Base-by-base conservation (phyloP, 2,329 filamentous ascomycete species). In the Plenodomus lindquistii region DNA sequence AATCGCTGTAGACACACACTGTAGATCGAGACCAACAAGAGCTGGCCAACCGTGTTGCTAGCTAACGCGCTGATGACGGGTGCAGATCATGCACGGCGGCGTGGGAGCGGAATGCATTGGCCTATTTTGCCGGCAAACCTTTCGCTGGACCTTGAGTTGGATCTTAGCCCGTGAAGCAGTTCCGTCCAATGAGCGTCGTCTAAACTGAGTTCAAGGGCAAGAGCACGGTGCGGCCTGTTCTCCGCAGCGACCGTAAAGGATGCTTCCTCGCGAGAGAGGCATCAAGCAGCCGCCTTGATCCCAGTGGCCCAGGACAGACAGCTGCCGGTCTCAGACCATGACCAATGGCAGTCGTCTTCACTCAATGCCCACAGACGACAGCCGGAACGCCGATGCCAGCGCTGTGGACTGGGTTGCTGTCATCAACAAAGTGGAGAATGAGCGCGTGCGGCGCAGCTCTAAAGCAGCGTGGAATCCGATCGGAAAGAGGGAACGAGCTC, bases 181-280 rank as follows among this genome's bases (percentile, higher is more conserved):
- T 48, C 51, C 56, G 51, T 37, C 68, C 66, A 71, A 71, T 71
- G 57, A 61, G 65, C 62, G 62, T 54, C 55, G 57, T 46, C 60
- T 62, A 58, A 57, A 67, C 66, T 65, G 61, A 55, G 63, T 66
- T 69, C 60, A 70, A 63, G 64, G 58, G 51, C 48, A 54, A 50
- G 64, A 67, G 63, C 62, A 59, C 59, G 48, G 42, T 46, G 58
- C 54, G 65, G 55, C 60, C 60, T 63, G 62, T 59, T 57, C 54
- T 42, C 50, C 44, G 42, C 59, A 57, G 54, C 48, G 40, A 51
- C 48, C 50, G 46, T 54, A 52, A 52, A 58, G 44, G 57, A 55
- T 58, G 54, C 54, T 46, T 45, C 50, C 54, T 55, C 6, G 27
- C 27, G 19, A 77, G 84, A 85, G 87, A 53, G 80, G 44, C 55